These are phyloP conservation scores for Aspergillus cristatus DNA, from an alignment of 495 filamentous ascomycete genomes.

Conservation along the genomic window DNA sequence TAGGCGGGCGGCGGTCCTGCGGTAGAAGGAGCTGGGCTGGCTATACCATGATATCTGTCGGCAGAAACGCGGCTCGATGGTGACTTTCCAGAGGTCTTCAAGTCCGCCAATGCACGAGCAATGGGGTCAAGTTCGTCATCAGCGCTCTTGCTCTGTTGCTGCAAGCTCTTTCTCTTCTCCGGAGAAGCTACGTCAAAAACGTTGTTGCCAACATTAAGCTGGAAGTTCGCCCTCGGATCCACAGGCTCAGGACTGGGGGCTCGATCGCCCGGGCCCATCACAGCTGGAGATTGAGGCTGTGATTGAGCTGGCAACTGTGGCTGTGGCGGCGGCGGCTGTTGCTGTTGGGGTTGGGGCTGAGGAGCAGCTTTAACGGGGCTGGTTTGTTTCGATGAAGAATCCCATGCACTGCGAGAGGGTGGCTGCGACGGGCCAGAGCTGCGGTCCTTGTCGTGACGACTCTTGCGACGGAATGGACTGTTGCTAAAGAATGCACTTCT, in stretches of 20 bases:
- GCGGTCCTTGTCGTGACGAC: slow-evolving; percentile 71
- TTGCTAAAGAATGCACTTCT: slow-evolving; percentile 92
- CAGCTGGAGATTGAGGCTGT: background rate
- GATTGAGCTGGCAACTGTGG: slow-evolving; percentile 1
- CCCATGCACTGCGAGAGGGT: slow-evolving; percentile 30
- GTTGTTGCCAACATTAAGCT: slow-evolving; percentile 93
- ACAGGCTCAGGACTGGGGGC: slow-evolving; percentile 77
- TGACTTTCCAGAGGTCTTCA: slow-evolving; percentile 63
- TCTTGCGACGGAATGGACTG: slow-evolving; percentile 91
- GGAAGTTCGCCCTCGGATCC: slow-evolving; percentile 85
- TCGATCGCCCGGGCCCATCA: slow-evolving; percentile 9
- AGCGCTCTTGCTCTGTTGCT: slow-evolving; percentile 16
- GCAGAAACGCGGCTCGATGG: slow-evolving; percentile 79
- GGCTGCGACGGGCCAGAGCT: slow-evolving; percentile 22
- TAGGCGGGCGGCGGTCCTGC: slow-evolving; percentile 65
- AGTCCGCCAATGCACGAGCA: slow-evolving; percentile 80
- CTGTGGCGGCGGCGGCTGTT: background rate
- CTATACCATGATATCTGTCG: slow-evolving; percentile 84
- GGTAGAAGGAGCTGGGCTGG: slow-evolving; percentile 66
- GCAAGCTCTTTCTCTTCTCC: slow-evolving; percentile 40
- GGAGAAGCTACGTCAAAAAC: slow-evolving; percentile 93
- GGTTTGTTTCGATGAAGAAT: slow-evolving; percentile 24
- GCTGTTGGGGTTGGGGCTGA: slow-evolving; percentile 2
- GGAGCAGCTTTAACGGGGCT: slow-evolving; percentile 24
- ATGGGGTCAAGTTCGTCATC: slow-evolving; percentile 72